A percentile compares a stretch with the other conserved stretches of the same genome.
phyloP scores from a whole-genome alignment of 2,329 filamentous ascomycete species.

The Ramularia endophylla region DNA sequence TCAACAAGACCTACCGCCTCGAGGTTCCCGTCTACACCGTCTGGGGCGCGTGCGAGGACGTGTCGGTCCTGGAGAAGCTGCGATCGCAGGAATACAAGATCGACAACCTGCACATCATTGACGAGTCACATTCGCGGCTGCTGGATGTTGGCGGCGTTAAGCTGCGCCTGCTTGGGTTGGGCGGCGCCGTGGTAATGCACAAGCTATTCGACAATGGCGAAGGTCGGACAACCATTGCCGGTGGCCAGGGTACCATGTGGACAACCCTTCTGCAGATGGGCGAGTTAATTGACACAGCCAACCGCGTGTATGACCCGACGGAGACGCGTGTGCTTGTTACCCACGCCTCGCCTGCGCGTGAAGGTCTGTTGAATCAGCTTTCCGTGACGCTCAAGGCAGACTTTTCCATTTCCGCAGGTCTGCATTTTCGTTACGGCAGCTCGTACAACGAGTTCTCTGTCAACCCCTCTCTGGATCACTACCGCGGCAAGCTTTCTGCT shows the following conservation, averaged over 20 bases:
- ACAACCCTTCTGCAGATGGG: conserved; percentile 97
- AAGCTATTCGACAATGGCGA: conserved; percentile 99
- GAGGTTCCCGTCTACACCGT: conserved; percentile 98
- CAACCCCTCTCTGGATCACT: conserved; percentile 96
- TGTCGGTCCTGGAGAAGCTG: conserved; percentile 95
- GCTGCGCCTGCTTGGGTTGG: conserved; percentile 84
- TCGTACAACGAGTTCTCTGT: conserved; percentile 99
- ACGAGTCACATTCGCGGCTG: conserved; percentile 93
- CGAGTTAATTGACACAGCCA: conserved; percentile 93
- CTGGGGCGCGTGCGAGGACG: conserved; percentile 98
- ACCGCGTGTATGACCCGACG: conserved; percentile 95
- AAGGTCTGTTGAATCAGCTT: conserved; percentile 94
- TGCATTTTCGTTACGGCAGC: conserved; percentile 97
- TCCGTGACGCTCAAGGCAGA: conserved; percentile 97
- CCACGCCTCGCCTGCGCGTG: conserved; percentile 90
- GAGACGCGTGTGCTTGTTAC: conserved; percentile 97
- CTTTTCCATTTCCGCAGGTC: conserved; percentile 93
- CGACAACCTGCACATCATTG: conserved; percentile 94
- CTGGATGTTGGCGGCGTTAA: conserved; percentile 94
- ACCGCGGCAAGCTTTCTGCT: conserved; percentile 94
- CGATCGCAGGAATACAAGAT: conserved; percentile 97
- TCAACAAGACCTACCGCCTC: conserved; percentile 81
- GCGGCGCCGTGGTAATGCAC: conserved; percentile 98
- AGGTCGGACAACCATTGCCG: conserved; percentile 94
- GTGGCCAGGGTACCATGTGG: conserved; percentile 99